These are phyloP conservation scores for Colletotrichum neosansevieriae DNA, from an alignment of 2,329 filamentous ascomycete genomes.

Conservation along the genomic window DNA sequence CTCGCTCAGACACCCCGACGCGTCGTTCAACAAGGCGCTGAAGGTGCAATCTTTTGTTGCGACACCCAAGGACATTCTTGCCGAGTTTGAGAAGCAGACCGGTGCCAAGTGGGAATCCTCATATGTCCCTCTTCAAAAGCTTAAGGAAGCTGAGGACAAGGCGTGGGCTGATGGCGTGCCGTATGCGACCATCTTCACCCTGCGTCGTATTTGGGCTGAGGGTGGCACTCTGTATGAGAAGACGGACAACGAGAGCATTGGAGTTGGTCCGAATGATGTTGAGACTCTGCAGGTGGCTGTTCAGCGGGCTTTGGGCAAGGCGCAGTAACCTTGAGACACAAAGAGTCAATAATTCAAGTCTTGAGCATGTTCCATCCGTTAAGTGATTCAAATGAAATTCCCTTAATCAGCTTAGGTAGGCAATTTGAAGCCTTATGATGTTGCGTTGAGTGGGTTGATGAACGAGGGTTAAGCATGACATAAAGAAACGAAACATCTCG, in stretches of 20 bases:
- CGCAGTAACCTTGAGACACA: neutral
- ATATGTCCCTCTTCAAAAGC: conserved; percentile 63
- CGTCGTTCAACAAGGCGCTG: conserved; percentile 66
- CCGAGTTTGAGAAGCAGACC: conserved; percentile 77
- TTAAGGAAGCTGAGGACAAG: conserved; percentile 69
- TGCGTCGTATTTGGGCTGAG: conserved; percentile 79
- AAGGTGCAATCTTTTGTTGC: conserved; percentile 79
- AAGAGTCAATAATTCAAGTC: neutral
- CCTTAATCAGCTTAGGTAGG: too few species aligned
- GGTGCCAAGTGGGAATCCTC: conserved; percentile 66
- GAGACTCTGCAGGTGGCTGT: conserved; percentile 60
- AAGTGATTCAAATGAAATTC: too few species aligned
- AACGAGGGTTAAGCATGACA: too few species aligned
- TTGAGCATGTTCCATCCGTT: too few species aligned
- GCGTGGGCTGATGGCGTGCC: conserved; percentile 67
- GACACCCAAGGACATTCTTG: conserved; percentile 71
- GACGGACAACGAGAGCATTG: conserved; percentile 74
- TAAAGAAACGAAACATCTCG: too few species aligned
- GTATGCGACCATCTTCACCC: conserved; percentile 66
- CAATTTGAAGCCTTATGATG: too few species aligned
- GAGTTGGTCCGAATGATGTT: conserved; percentile 58
- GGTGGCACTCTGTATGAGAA: conserved; percentile 78
- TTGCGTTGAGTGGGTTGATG: too few species aligned
- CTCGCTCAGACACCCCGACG: conserved; percentile 68
- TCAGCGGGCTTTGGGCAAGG: conserved; percentile 23